Conservation (phyloP, 306 rosid species). For the Prunus fruticosa region DNA sequence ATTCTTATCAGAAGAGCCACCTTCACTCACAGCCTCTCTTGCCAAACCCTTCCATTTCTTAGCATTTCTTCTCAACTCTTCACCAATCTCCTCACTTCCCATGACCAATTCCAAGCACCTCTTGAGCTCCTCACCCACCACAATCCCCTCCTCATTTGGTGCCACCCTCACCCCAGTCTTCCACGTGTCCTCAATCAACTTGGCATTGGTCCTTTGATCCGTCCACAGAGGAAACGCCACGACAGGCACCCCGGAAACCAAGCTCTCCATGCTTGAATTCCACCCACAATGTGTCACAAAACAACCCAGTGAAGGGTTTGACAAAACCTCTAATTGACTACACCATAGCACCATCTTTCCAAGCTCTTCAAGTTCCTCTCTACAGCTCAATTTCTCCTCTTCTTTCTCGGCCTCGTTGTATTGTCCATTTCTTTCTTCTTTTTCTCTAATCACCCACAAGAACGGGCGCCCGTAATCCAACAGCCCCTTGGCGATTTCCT, state of each 20-base stretch:
- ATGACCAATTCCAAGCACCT: too few relatives aligned
- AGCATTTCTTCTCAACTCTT: too few relatives aligned
- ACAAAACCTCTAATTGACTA: constrained; percentile 26
- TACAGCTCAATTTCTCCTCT: not conserved
- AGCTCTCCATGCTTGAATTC: constrained; percentile 32
- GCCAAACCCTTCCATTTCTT: too few relatives aligned
- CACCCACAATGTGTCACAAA: constrained; percentile 18
- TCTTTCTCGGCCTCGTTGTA: not conserved
- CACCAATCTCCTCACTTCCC: too few relatives aligned
- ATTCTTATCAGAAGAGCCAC: too few relatives aligned
- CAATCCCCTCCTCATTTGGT: too few relatives aligned
- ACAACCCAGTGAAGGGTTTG: constrained; percentile 16
- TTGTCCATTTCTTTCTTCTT: not conserved
- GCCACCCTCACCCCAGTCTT: too few relatives aligned
- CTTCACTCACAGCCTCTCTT: too few relatives aligned
- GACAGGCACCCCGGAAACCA: constrained; percentile 24
- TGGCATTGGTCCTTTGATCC: constrained; percentile 21
- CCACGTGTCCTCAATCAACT: too few relatives aligned
- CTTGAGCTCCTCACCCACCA: too few relatives aligned
- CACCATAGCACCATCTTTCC: constrained; percentile 36
- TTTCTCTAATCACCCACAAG: constrained; percentile 31
- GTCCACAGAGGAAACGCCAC: constrained; percentile 24
- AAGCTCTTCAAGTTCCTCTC: constrained; percentile 17
- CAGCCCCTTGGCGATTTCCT: constrained; percentile 23
- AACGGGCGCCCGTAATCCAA: constrained; percentile 16